Percentiles rank a stretch among this genome's conserved stretches.
These are phyloP conservation scores for Beta corolliflora DNA, from an alignment of 179 eudicot species.

Conservation along the genomic window DNA sequence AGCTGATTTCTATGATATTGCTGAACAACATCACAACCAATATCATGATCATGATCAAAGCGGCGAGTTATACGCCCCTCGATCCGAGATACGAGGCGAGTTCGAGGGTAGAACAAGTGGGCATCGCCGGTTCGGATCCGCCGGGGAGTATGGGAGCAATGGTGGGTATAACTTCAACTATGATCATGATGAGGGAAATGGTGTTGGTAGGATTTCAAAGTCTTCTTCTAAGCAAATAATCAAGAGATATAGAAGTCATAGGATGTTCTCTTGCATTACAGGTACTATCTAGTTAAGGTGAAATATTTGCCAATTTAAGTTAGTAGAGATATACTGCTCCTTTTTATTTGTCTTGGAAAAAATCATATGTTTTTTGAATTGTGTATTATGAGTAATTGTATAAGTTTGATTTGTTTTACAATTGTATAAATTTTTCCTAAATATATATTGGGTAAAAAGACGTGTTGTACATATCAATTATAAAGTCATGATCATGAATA, in stretches of 20 bases:
- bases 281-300: slow-evolving; percentile 18
- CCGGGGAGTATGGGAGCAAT: slow-evolving; percentile 21
- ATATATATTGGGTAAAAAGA: not conserved
- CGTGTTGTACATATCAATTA: not conserved
- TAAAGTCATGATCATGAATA: not conserved
- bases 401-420: not conserved
- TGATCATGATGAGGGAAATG: slow-evolving; percentile 1
- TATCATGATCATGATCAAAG: not conserved
- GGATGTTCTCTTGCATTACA: slow-evolving; percentile 38
- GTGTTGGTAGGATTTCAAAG: not conserved
- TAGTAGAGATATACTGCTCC: too few relatives aligned
- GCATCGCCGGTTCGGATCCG: slow-evolving; percentile 29
- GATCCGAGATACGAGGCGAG: slow-evolving; percentile 12
- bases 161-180: slow-evolving; percentile 23
- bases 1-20: slow-evolving; percentile 32
- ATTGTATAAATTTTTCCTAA: slow-evolving; percentile 17
- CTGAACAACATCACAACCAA: not conserved
- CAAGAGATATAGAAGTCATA: slow-evolving; percentile 35
- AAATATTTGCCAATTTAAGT: not conserved
- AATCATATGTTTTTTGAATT: too few relatives aligned
- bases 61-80: not conserved
- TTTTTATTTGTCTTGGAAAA: too few relatives aligned
- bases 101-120: slow-evolving; percentile 3
- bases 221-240: slow-evolving; percentile 22
- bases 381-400: not conserved